phyloP scores from a whole-genome alignment of 768 basidiomycete genomes.

The Crepidotus variabilis region DNA sequence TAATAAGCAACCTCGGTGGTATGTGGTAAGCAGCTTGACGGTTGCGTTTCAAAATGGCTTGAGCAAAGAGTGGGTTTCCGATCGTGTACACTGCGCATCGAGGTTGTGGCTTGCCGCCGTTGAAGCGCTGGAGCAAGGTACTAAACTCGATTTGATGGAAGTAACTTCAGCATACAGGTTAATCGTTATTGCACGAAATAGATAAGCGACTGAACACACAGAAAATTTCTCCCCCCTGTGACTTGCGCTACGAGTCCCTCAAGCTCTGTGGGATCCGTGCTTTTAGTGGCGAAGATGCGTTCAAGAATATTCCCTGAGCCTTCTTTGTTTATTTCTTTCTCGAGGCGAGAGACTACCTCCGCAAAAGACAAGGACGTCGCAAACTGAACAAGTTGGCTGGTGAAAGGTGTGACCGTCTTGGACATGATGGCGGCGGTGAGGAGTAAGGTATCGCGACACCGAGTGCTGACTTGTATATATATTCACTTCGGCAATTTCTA shows the following conservation, averaged over 20 bases:
- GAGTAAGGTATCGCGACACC: too few species aligned
- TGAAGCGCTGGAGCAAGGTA: slow-evolving; percentile 31
- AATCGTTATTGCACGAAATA: background rate
- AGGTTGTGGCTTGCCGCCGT: slow-evolving; percentile 21
- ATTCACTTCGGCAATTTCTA: too few species aligned
- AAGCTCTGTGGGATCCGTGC: slow-evolving; percentile 34
- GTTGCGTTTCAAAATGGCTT: slow-evolving; percentile 39
- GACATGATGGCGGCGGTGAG: slow-evolving; percentile 3
- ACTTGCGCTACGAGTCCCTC: slow-evolving; percentile 26
- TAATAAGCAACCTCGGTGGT: slow-evolving; percentile 42
- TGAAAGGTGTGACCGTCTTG: slow-evolving; percentile 28
- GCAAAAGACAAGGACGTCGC: slow-evolving; percentile 34
- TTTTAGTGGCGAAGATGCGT: slow-evolving; percentile 13
- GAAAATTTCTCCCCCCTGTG: slow-evolving; percentile 34
- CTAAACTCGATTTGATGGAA: slow-evolving; percentile 35
- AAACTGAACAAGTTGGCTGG: slow-evolving; percentile 38
- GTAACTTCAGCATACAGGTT: slow-evolving; percentile 30
- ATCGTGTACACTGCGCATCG: slow-evolving; percentile 38
- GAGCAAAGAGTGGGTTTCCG: slow-evolving; percentile 50
- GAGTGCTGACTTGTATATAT: too few species aligned
- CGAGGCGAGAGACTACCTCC: slow-evolving; percentile 42
- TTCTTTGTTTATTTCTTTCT: slow-evolving; percentile 37
- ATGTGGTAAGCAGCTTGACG: slow-evolving; percentile 36
- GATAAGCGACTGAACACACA: slow-evolving; percentile 30
- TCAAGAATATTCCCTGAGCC: slow-evolving; percentile 22